Percentiles rank a stretch among this genome's conserved stretches.
These are phyloP conservation scores for Tolypocladium ophioglossoides DNA, from an alignment of 2,329 filamentous ascomycete genomes.

Conservation along the genomic window DNA sequence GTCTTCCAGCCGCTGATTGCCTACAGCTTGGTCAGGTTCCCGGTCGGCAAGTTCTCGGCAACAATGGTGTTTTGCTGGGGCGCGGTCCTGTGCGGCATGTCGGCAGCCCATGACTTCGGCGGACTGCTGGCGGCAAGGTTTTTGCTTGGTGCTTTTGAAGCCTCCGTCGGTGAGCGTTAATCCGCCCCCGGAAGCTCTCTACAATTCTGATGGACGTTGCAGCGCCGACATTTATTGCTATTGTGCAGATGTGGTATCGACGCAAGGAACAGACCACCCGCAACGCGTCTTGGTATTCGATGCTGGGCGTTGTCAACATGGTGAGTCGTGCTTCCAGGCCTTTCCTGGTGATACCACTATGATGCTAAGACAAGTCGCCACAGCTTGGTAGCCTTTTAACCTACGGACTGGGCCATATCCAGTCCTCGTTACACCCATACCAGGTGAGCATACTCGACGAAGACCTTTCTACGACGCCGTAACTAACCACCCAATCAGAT, in stretches of 20 bases:
- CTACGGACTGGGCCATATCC: constrained; percentile 48
- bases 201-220: background rate
- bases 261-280: constrained; percentile 46
- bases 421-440: constrained; percentile 32
- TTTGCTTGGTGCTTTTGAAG: constrained; percentile 48
- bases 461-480: background rate
- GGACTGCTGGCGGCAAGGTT: constrained; percentile 40
- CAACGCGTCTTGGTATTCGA: constrained; percentile 48
- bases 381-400: constrained; percentile 43
- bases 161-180: constrained; percentile 15
- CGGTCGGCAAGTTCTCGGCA: constrained; percentile 49
- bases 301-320: constrained; percentile 49
- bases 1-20: constrained; percentile 46
- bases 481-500: constrained; percentile 18
- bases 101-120: constrained; percentile 37
- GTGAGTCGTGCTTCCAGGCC: constrained; percentile 9
- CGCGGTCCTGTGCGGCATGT: constrained; percentile 37
- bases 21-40: constrained; percentile 47
- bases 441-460: constrained; percentile 25
- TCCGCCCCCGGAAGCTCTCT: background rate
- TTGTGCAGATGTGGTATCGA: constrained; percentile 53
- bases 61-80: constrained; percentile 47
- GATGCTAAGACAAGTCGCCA: constrained; percentile 1
- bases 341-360: no score
- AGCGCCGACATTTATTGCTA: constrained; percentile 41